Conservation (phyloP, 108 stramenopile species). For the Pseudonitzschia multistriata region DNA sequence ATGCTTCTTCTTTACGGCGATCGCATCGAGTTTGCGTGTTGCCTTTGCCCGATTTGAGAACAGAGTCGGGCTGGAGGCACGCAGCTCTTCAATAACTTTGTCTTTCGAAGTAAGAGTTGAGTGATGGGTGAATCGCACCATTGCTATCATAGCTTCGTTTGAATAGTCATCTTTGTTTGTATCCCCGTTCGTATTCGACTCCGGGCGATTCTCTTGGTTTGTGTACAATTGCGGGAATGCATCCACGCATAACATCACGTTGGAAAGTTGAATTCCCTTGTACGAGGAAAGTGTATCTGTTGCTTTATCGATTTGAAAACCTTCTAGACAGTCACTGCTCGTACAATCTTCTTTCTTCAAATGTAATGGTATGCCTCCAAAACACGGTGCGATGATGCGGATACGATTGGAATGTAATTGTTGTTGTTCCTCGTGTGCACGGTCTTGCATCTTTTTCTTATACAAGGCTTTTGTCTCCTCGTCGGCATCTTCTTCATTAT, state of each 20-base stretch:
- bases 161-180: slow-evolving; percentile 32
- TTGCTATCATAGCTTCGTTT: slow-evolving; percentile 47
- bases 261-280: neutral
- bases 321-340: slow-evolving; percentile 2
- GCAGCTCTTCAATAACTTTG: slow-evolving; percentile 69
- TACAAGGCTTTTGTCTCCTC: slow-evolving; percentile 69
- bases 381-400: slow-evolving; percentile 53
- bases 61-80: slow-evolving; percentile 41
- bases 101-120: slow-evolving; percentile 69
- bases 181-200: slow-evolving; percentile 14
- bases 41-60: slow-evolving; percentile 69
- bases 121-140: slow-evolving; percentile 66
- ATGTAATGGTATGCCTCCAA: slow-evolving; percentile 46
- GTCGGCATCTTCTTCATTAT: slow-evolving; percentile 61
- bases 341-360: neutral
- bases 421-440: slow-evolving; percentile 18
- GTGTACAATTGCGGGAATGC: slow-evolving; percentile 53
- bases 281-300: neutral
- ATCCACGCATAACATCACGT: slow-evolving; percentile 47
- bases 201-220: slow-evolving; percentile 22
- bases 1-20: slow-evolving; percentile 66
- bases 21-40: slow-evolving; percentile 68
- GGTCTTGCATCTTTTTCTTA: slow-evolving; percentile 55
- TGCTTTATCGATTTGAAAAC: neutral
- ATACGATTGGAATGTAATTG: slow-evolving; percentile 27